A percentile compares a stretch with the other conserved stretches of the same genome.
Evolutionary conservation across 208 protist genomes (phyloP).

Genomic region (Naegleria lovaniensis): DNA sequence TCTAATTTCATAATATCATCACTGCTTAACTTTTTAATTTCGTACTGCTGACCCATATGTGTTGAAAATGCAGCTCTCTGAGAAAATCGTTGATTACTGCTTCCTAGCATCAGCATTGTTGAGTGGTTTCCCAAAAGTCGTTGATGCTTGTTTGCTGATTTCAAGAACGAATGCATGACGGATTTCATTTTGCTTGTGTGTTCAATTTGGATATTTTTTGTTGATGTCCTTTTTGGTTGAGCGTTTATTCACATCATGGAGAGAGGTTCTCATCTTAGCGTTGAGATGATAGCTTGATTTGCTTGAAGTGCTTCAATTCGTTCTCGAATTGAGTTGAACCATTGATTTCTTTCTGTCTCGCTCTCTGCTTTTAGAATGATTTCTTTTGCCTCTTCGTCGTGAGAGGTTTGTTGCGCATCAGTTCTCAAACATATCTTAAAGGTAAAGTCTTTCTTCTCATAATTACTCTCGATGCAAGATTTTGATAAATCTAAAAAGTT

Average conservation of each 20-base stretch:
- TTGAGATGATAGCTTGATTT: no score
- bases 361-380: not conserved
- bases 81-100: no score
- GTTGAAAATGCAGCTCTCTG: not conserved
- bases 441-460: not conserved
- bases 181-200: no score
- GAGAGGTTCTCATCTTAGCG: no score
- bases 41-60: not conserved
- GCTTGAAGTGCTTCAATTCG: no score
- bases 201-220: no score
- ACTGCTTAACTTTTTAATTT: constrained; percentile 5
- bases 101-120: no score
- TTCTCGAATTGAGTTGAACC: not conserved
- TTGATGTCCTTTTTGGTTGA: no score
- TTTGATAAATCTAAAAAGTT: not conserved
- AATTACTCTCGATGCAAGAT: not conserved
- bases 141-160: no score
- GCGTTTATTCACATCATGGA: no score
- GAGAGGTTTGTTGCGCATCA: not conserved
- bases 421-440: not conserved
- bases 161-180: no score
- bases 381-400: not conserved
- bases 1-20: constrained; percentile 38
- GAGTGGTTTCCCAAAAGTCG: no score
- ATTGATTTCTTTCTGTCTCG: not conserved